Evolutionary conservation across 2,329 filamentous ascomycete species (phyloP).

Genomic region (Botrytis byssoidea): DNA sequence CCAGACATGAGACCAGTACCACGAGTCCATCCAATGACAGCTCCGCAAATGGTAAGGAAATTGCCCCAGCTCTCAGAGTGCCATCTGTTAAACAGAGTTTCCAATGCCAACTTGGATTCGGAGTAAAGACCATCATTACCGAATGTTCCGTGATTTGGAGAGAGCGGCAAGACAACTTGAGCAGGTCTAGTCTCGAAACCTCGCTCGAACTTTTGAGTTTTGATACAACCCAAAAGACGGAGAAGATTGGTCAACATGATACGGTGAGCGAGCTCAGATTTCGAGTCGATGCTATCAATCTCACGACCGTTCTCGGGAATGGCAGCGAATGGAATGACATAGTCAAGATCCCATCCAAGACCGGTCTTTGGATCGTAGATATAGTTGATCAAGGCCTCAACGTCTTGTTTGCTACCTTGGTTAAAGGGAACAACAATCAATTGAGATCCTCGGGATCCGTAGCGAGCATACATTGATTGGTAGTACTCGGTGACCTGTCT

Average conservation of each 20-base stretch:
- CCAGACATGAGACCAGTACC: conserved; percentile 96
- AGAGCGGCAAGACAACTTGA: conserved; percentile 92
- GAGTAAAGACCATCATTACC: conserved; percentile 97
- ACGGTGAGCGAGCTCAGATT: conserved; percentile 94
- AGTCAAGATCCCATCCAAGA: conserved; percentile 97
- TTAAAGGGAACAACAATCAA: conserved; percentile 99
- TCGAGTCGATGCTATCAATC: conserved; percentile 94
- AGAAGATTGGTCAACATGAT: conserved; percentile 99
- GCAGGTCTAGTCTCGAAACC: conserved; percentile 94
- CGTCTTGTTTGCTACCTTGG: conserved; percentile 96
- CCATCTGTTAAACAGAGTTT: conserved; percentile 98
- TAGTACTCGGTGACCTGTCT: conserved; percentile 99
- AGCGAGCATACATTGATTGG: conserved; percentile 96
- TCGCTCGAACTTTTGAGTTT: conserved; percentile 81
- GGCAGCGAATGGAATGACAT: conserved; percentile 91
- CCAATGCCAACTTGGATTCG: conserved; percentile 93
- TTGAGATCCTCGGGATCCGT: conserved; percentile 89
- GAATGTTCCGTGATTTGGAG: conserved; percentile 97
- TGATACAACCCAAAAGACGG: conserved; percentile 85
- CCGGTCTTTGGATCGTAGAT: conserved; percentile 97
- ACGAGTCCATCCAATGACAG: conserved; percentile 98
- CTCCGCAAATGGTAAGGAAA: conserved; percentile 97
- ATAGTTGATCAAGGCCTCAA: conserved; percentile 90
- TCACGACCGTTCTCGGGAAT: conserved; percentile 97
- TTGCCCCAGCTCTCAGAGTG: conserved; percentile 96